These are phyloP conservation scores for Akanthomyces dipterigenus DNA, from an alignment of 2,329 filamentous ascomycete genomes.

Conservation along the genomic window DNA sequence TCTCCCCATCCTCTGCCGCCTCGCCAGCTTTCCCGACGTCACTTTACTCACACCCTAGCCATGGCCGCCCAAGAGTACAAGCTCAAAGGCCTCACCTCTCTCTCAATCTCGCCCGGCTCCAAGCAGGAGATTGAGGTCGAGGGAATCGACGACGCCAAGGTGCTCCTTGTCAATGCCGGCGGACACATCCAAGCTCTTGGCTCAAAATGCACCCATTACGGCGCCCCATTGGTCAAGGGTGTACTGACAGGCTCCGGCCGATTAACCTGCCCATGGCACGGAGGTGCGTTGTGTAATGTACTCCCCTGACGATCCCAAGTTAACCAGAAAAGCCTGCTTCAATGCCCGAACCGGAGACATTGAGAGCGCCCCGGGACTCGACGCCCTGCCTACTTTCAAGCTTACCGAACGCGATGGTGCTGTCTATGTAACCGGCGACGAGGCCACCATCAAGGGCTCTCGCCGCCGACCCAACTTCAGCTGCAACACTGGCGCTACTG, in stretches of 20 bases:
- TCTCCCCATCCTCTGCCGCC: background rate
- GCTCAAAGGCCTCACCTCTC: conserved; percentile 69
- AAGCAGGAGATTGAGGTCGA: conserved; percentile 90
- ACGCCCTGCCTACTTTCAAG: conserved; percentile 77
- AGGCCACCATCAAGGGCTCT: conserved; percentile 69
- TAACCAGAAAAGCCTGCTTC: conserved; percentile 66
- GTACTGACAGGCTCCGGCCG: conserved; percentile 75
- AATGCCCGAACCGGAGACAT: conserved; percentile 84
- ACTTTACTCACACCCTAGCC: conserved; percentile 14
- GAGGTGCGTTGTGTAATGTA: conserved; percentile 49
- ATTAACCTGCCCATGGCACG: conserved; percentile 93
- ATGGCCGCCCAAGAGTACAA: conserved; percentile 55
- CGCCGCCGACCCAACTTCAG: conserved; percentile 67
- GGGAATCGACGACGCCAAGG: conserved; percentile 77
- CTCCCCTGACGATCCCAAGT: background rate
- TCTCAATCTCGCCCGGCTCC: conserved; percentile 70
- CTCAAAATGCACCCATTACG: conserved; percentile 84
- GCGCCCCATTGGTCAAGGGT: conserved; percentile 80
- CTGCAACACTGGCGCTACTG: conserved; percentile 47
- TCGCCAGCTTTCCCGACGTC: background rate
- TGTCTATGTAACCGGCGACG: conserved; percentile 78
- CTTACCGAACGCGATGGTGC: conserved; percentile 73
- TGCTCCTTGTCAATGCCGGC: conserved; percentile 74
- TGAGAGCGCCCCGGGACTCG: conserved; percentile 87
- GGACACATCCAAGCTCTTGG: conserved; percentile 74